Base-by-base conservation (phyloP, 352 stramenopile genomes). In the Pythium rhizo-oryzae region DNA sequence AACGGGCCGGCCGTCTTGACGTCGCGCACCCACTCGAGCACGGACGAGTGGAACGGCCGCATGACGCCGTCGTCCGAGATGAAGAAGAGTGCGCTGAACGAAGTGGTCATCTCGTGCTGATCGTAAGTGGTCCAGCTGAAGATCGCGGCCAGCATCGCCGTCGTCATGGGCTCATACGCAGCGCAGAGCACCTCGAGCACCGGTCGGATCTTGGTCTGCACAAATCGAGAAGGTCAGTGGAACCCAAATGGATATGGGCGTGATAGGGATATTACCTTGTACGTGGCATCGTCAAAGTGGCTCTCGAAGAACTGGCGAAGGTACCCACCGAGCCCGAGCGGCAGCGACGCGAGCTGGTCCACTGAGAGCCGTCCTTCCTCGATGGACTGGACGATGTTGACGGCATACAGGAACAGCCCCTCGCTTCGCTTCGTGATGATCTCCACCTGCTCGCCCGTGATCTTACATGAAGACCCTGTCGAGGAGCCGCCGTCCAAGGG, bases 1-100 rank as follows among this genome's bases (percentile, higher is more conserved):
- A 82, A 92, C 24, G 30, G 58, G 0, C 80, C 83, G 8, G 83
- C 82, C 3, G 75, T 81, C 13, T 59, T 74, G 15, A 70, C 60
- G 18, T 93, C 83, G 23, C 87, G 77, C 5, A 93, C 78, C 85
- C 85, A 93, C 51, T 91, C 81, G 3, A 87, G 56, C 39, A 93
- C 85, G 2, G 83, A 91, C 46, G 83, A 89, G 69, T 93, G 85
- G 74, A 93, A 93, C 28, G 85, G 81, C n/a, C 82, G 79, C 35
- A 84, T 53, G 41, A 68, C 71, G 25, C 73, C 77, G 39, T 76
- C 64, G 37, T 87, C 81, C 11, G 75, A 71, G 25, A 91, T 68
- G 55, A 70, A 86, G 37, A 93, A 79, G 19, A 93, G 72, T 33
- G 85, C 84, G 9, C 84, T 81, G 21, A 91, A 78, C 12, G 71